These are phyloP conservation scores for Wickerhamiella parazyma DNA, from an alignment of 805 yeast genomes.

Conservation along the genomic window DNA sequence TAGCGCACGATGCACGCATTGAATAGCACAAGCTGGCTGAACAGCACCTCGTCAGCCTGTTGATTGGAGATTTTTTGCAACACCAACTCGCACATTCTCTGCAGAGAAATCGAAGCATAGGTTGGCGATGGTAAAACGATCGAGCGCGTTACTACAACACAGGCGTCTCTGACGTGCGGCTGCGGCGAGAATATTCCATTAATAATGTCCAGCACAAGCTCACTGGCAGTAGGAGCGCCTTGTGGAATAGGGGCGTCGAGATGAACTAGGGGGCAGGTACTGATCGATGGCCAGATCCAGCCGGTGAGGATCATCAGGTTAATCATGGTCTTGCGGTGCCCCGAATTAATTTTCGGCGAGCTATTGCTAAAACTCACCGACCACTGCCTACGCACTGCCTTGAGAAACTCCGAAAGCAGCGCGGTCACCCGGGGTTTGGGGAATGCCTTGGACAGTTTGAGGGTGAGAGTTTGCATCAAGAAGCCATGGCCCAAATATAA, in stretches of 20 bases:
- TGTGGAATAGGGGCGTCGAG: no score
- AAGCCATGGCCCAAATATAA: neutral
- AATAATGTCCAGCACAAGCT: neutral
- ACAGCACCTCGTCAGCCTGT: neutral
- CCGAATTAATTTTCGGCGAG: neutral
- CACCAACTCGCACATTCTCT: neutral
- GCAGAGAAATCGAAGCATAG: neutral
- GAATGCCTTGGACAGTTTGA: neutral
- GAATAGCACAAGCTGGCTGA: neutral
- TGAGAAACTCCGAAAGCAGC: neutral
- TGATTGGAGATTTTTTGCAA: no score
- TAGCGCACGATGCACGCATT: neutral
- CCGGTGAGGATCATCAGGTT: slow-evolving; percentile 1
- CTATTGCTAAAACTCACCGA: neutral
- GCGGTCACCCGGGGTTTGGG: neutral
- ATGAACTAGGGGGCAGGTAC: no score
- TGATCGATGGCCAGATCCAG: no score
- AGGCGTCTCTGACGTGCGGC: neutral
- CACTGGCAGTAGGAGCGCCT: no score
- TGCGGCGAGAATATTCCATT: neutral
- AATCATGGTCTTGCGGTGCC: neutral
- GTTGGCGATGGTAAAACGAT: neutral
- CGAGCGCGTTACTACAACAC: neutral
- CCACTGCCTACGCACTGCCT: neutral
- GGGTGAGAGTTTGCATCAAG: neutral